phyloP scores from a whole-genome alignment of 192 early-diverging fungal species.

The Spizellomyces sp. region DNA sequence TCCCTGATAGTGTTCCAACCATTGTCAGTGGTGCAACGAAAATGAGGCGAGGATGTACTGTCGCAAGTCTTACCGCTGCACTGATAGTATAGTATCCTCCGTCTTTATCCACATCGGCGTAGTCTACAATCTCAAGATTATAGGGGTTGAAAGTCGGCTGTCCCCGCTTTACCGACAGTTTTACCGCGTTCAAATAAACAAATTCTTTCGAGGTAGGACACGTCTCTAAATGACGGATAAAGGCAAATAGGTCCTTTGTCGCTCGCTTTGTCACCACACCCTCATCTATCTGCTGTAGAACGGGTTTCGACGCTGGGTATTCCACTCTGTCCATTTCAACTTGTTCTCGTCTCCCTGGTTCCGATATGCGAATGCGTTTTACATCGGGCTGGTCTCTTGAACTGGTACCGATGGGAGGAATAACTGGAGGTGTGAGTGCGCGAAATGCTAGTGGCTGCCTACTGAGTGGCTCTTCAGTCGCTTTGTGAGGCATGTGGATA shows the following conservation, averaged over 20 bases:
- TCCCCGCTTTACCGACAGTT: constrained; percentile 26
- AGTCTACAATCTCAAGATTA: constrained; percentile 53
- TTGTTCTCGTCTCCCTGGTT: no score
- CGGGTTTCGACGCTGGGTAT: no score
- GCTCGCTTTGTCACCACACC: no score
- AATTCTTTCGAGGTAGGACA: constrained; percentile 48
- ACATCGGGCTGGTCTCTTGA: no score
- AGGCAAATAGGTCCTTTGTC: constrained; percentile 32
- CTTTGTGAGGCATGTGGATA: neutral
- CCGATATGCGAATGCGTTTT: no score
- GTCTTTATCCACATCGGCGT: constrained; percentile 41
- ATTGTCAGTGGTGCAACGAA: neutral
- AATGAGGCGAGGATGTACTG: neutral
- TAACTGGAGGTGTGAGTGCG: no score
- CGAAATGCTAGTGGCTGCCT: no score
- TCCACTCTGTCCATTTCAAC: no score
- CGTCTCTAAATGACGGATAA: constrained; percentile 43
- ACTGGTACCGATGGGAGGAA: no score
- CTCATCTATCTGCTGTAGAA: no score
- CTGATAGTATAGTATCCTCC: constrained; percentile 54
- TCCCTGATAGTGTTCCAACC: constrained; percentile 38
- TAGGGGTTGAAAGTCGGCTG: constrained; percentile 57
- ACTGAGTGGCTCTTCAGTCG: no score
- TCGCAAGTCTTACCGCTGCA: constrained; percentile 35
- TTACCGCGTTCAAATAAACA: constrained; percentile 47